Percentiles rank a stretch among this genome's conserved stretches.
These are phyloP conservation scores for Silene latifolia DNA, from an alignment of 148 eudicot genomes.

Conservation along the genomic window DNA sequence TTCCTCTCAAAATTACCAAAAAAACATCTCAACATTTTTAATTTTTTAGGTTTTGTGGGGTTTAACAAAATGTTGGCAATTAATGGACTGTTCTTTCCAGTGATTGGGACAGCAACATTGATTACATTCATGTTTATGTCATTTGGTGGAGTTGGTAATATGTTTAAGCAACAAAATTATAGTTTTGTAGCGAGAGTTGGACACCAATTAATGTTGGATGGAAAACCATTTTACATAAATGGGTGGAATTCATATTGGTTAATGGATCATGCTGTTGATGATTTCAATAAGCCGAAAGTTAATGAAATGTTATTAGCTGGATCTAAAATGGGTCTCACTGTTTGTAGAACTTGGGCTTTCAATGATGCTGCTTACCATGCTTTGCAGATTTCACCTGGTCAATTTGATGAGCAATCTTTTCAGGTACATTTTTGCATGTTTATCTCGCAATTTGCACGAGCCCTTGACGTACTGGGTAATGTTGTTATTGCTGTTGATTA, in stretches of 20 bases:
- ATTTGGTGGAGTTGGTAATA: constrained; percentile 63
- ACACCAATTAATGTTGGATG: constrained; percentile 73
- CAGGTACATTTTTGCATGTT: constrained; percentile 39
- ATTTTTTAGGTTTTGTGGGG: too few relatives aligned
- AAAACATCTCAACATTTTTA: not conserved
- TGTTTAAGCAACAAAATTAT: constrained; percentile 29
- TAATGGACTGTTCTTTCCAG: constrained; percentile 63
- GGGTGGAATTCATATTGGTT: constrained; percentile 99
- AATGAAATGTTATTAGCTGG: constrained; percentile 67
- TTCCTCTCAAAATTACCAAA: not conserved
- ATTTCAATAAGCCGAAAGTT: constrained; percentile 42
- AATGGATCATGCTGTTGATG: constrained; percentile 85
- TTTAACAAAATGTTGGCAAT: constrained; percentile 42
- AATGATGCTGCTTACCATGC: constrained; percentile 92
- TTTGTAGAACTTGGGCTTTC: constrained; percentile 95
- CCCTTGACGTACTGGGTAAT: too few relatives aligned
- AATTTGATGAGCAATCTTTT: constrained; percentile 66
- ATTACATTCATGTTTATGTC: constrained; percentile 61
- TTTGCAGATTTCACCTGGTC: constrained; percentile 90
- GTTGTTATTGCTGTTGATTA: not conserved
- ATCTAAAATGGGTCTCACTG: constrained; percentile 91
- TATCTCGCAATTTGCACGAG: not conserved
- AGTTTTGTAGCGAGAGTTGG: constrained; percentile 84
- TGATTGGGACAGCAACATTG: constrained; percentile 53
- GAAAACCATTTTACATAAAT: constrained; percentile 65